Conservation (phyloP, 805 yeast genomes). For the Hermanozyma aechmeae region DNA sequence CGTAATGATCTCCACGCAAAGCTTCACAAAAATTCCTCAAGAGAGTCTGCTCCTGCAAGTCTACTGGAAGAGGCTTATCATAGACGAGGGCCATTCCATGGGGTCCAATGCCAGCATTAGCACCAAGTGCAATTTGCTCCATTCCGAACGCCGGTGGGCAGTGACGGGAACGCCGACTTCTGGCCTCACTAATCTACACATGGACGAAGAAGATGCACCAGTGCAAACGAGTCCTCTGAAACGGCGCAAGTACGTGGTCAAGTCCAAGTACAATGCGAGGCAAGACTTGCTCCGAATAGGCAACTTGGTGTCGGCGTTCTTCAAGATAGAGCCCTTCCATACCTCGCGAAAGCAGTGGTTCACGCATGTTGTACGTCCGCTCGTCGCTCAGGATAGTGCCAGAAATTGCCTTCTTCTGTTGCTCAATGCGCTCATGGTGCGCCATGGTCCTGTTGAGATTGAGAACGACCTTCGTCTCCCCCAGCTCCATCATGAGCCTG, state of each 20-base stretch:
- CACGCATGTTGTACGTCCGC: slow-evolving; percentile 37
- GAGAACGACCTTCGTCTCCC: slow-evolving; percentile 51
- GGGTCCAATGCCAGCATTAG: slow-evolving; percentile 45
- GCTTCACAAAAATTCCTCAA: slow-evolving; percentile 26
- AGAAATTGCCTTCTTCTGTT: too few relatives aligned
- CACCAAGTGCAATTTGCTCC: slow-evolving; percentile 35
- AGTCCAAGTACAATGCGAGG: slow-evolving; percentile 39
- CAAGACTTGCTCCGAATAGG: slow-evolving; percentile 51
- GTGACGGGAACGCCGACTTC: slow-evolving; percentile 73
- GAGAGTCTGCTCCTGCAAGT: slow-evolving; percentile 22
- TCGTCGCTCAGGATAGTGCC: slow-evolving; percentile 35
- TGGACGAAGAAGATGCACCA: slow-evolving; percentile 24
- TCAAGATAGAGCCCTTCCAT: slow-evolving; percentile 51
- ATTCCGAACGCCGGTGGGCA: slow-evolving; percentile 60
- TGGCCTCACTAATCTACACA: slow-evolving; percentile 51
- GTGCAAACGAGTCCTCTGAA: slow-evolving; percentile 7
- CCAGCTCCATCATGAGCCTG: slow-evolving; percentile 47
- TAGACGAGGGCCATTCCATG: slow-evolving; percentile 73
- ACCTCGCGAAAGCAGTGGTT: slow-evolving; percentile 40
- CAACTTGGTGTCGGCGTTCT: slow-evolving; percentile 39
- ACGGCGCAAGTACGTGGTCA: slow-evolving; percentile 34
- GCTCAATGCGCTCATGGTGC: slow-evolving; percentile 39
- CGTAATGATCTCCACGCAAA: slow-evolving; percentile 39
- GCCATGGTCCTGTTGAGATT: slow-evolving; percentile 48
- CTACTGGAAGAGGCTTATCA: slow-evolving; percentile 60